A percentile compares a stretch with the other conserved stretches of the same genome.
phyloP scores from a whole-genome alignment of 179 eudicot species.

The Silene vulgaris region DNA sequence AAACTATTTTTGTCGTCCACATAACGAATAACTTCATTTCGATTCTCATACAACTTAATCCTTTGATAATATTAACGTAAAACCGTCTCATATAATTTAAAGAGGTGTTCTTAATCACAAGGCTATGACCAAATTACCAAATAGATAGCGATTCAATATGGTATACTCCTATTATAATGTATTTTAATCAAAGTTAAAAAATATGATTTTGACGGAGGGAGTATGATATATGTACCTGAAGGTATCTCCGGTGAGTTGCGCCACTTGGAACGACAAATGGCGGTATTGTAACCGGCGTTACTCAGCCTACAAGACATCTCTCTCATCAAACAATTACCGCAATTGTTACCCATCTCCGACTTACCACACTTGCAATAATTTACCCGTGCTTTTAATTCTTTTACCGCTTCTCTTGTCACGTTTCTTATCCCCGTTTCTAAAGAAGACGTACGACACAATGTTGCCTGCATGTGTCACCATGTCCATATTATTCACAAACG shows the following conservation, averaged over 20 bases:
- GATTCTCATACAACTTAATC: no score
- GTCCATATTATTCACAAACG: background rate
- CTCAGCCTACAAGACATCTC: constrained; percentile 46
- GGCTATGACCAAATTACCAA: no score
- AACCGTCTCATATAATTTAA: no score
- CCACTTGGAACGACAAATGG: constrained; percentile 84
- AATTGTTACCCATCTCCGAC: constrained; percentile 21
- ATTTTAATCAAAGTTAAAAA: no score
- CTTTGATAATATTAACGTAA: no score
- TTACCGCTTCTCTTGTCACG: constrained; percentile 53
- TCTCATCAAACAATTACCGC: constrained; percentile 29
- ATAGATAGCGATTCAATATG: no score
- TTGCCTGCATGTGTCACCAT: constrained; percentile 34
- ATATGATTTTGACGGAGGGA: no score
- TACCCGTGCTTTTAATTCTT: constrained; percentile 35
- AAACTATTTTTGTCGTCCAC: no score
- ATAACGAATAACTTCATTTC: no score
- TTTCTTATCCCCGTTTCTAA: constrained; percentile 53
- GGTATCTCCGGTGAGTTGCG: constrained; percentile 66
- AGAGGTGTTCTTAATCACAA: no score
- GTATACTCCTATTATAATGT: no score
- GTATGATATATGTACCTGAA: constrained; percentile 44
- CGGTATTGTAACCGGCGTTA: constrained; percentile 51
- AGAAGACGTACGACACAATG: constrained; percentile 52
- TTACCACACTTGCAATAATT: constrained; percentile 46